Percentiles rank a stretch among this genome's conserved stretches.
phyloP scores from a whole-genome alignment of 352 stramenopile species.

The Thalassiosira delicatula region DNA sequence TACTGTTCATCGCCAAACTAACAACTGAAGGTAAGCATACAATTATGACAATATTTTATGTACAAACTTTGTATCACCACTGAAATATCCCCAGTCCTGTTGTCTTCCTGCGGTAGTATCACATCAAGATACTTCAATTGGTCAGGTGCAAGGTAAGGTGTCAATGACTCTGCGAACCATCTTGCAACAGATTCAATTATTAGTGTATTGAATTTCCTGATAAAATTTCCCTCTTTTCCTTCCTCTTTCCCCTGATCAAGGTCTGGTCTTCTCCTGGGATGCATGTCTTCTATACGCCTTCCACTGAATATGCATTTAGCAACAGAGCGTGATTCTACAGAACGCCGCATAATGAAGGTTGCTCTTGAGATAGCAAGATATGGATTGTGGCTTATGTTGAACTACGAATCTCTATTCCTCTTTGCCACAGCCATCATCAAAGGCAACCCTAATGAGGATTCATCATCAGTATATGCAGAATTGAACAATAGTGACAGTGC shows the following conservation, averaged over 20 bases:
- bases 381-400: slow-evolving; percentile 73
- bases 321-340: slow-evolving; percentile 30
- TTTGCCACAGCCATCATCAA: slow-evolving; percentile 64
- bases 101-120: slow-evolving; percentile 53
- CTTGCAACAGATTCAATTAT: no score
- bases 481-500: no score
- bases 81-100: no score
- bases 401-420: slow-evolving; percentile 75
- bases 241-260: no score
- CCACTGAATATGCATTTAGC: slow-evolving; percentile 53
- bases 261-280: slow-evolving; percentile 53
- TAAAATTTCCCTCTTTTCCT: no score
- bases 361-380: slow-evolving; percentile 42
- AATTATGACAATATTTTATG: no score
- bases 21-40: no score
- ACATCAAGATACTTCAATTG: slow-evolving; percentile 53
- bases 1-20: slow-evolving; percentile 46
- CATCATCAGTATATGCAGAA: no score
- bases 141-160: slow-evolving; percentile 40
- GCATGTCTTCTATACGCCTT: slow-evolving; percentile 37
- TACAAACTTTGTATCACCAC: no score
- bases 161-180: no score
- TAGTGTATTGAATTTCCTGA: no score
- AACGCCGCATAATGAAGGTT: slow-evolving; percentile 53
- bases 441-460: slow-evolving; percentile 42